phyloP scores from a whole-genome alignment of 139 green algal species.

The Coelastrella sp. region DNA sequence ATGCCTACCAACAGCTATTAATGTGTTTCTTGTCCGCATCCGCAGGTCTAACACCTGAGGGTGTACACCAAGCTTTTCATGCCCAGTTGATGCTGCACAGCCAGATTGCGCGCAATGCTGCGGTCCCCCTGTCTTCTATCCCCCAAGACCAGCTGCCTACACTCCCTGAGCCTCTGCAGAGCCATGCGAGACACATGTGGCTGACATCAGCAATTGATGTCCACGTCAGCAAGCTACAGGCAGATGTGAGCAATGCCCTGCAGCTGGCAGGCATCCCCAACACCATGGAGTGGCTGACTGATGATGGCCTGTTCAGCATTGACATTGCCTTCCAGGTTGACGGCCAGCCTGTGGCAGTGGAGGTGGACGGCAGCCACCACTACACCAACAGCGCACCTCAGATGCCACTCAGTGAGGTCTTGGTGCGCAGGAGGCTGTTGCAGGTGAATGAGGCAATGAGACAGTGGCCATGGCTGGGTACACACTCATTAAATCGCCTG shows the following conservation, averaged over 20 bases:
- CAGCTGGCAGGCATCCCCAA: slow-evolving; percentile 52
- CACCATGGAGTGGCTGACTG: slow-evolving; percentile 58
- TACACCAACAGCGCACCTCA: slow-evolving; percentile 55
- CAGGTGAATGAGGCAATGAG: background rate
- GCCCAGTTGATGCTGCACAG: slow-evolving; percentile 61
- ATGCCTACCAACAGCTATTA: background rate
- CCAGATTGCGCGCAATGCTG: slow-evolving; percentile 29
- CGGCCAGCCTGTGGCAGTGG: slow-evolving; percentile 50
- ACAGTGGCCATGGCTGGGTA: background rate
- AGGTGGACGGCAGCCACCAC: slow-evolving; percentile 63
- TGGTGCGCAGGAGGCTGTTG: slow-evolving; percentile 50
- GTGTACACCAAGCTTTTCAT: slow-evolving; percentile 59
- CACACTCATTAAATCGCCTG: background rate
- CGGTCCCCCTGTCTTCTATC: slow-evolving; percentile 12
- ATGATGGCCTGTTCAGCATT: slow-evolving; percentile 62
- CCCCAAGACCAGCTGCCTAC: slow-evolving; percentile 35
- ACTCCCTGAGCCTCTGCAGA: slow-evolving; percentile 53
- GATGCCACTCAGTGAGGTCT: slow-evolving; percentile 46
- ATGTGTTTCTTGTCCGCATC: background rate
- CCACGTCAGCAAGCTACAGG: slow-evolving; percentile 56
- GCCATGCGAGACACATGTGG: slow-evolving; percentile 49
- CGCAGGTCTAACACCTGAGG: slow-evolving; percentile 49
- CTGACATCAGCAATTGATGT: slow-evolving; percentile 50
- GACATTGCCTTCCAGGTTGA: slow-evolving; percentile 61
- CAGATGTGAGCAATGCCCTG: slow-evolving; percentile 54